Evolutionary conservation across 495 filamentous ascomycete species (phyloP).

Genomic region (Annulohypoxylon maeteangense): DNA sequence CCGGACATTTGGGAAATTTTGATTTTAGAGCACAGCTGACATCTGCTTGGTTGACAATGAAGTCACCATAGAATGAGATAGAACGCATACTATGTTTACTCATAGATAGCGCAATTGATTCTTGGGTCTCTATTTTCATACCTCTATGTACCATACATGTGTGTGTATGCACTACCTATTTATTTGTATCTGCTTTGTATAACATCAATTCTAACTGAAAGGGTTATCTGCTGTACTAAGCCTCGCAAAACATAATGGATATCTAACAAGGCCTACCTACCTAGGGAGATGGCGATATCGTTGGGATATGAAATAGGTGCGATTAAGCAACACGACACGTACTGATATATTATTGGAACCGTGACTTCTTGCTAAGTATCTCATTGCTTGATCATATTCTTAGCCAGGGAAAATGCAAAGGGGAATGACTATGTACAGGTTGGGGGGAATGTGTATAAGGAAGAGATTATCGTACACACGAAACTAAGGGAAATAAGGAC

Average conservation of each 20-base stretch:
- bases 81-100: not conserved
- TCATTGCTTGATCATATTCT: constrained; percentile 6
- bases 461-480: constrained; percentile 10
- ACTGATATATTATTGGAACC: not conserved
- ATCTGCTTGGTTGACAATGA: not conserved
- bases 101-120: not conserved
- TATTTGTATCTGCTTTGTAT: not conserved
- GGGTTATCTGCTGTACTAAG: not conserved
- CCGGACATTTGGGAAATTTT: not conserved
- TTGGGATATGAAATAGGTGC: no score
- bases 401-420: not conserved
- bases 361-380: not conserved
- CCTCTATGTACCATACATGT: no score
- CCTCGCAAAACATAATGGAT: not conserved
- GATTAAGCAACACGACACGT: not conserved
- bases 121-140: no score
- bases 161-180: no score
- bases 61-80: not conserved
- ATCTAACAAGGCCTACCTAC: no score
- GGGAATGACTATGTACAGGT: constrained; percentile 13
- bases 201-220: not conserved
- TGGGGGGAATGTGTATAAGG: constrained; percentile 24
- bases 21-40: not conserved
- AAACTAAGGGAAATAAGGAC: not conserved
- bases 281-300: no score